Conservation (phyloP, 2,329 filamentous ascomycete genomes). For the Penicillium sp. region DNA sequence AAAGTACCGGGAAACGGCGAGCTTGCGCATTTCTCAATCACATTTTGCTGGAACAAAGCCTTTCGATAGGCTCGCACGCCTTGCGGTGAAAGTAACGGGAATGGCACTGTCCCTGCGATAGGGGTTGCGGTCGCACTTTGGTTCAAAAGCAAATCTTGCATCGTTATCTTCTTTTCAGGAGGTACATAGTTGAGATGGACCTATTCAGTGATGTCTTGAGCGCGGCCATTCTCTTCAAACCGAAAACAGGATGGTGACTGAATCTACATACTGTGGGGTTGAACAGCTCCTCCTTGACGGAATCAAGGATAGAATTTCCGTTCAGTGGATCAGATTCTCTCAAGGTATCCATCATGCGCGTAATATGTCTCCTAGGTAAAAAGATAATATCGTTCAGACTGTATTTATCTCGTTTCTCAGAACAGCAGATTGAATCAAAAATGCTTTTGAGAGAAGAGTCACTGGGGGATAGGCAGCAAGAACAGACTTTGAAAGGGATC, state of each 20-base stretch:
- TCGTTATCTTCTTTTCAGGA: conserved; percentile 11
- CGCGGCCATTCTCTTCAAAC: background rate
- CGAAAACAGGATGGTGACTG: background rate
- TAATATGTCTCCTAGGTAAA: background rate
- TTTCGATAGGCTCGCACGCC: conserved; percentile 15
- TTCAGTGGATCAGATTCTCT: background rate
- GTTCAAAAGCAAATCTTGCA: conserved; percentile 10
- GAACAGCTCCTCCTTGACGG: background rate
- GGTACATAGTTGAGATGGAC: conserved; percentile 13
- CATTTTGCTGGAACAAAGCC: conserved; percentile 10
- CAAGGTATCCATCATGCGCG: background rate
- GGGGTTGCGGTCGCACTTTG: conserved; percentile 5
- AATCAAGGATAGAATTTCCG: too few species aligned
- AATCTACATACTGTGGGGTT: background rate
- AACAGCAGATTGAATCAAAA: background rate
- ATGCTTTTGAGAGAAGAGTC: background rate
- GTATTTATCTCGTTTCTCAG: background rate
- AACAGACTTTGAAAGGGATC: background rate
- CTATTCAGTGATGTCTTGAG: background rate
- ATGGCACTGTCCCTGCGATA: conserved; percentile 14
- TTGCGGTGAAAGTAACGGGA: conserved; percentile 9
- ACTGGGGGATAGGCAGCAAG: background rate
- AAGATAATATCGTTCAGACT: background rate
- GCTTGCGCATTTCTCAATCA: conserved; percentile 12
- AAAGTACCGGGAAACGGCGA: conserved; percentile 20